phyloP scores from a whole-genome alignment of 139 green algal genomes.

The Mesotaenium endlicherianum region DNA sequence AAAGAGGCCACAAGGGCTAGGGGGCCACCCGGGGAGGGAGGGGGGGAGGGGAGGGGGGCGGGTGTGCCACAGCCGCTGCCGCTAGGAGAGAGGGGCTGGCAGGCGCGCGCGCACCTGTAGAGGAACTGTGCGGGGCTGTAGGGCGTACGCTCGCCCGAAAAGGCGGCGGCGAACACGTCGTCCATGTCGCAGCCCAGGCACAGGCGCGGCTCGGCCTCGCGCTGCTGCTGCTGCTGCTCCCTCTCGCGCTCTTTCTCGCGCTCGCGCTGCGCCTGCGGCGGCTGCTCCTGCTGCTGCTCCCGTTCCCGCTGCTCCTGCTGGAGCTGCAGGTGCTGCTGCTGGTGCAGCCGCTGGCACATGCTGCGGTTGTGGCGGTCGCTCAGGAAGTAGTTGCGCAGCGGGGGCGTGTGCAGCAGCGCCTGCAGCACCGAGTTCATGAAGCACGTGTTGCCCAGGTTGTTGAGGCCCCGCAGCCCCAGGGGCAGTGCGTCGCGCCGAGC shows the following conservation, averaged over 20 bases:
- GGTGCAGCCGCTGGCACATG: background rate
- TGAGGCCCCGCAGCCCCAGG: conserved; percentile 77
- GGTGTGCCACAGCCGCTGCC: no score
- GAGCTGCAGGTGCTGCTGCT: background rate
- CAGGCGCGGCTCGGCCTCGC: conserved; percentile 50
- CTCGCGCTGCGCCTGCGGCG: background rate
- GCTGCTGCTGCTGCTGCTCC: background rate
- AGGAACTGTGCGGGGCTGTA: conserved; percentile 50
- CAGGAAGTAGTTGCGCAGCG: conserved; percentile 74
- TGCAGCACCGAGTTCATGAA: conserved; percentile 96
- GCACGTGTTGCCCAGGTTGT: conserved; percentile 96
- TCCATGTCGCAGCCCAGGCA: conserved; percentile 77
- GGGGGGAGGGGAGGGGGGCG: no score
- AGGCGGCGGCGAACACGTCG: conserved; percentile 45
- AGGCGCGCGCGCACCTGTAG: conserved; percentile 48
- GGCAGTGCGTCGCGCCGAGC: conserved; percentile 50
- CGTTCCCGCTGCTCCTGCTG: no score
- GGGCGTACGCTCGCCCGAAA: conserved; percentile 26
- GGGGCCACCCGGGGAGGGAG: no score
- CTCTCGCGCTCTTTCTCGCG: no score
- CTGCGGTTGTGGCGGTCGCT: conserved; percentile 61
- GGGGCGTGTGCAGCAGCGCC: conserved; percentile 74
- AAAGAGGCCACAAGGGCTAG: no score
- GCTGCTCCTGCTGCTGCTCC: no score
- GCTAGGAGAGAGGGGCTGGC: background rate